These are phyloP conservation scores for Smallanthus sonchifolius DNA, from an alignment of 129 eudicot species.

Conservation along the genomic window DNA sequence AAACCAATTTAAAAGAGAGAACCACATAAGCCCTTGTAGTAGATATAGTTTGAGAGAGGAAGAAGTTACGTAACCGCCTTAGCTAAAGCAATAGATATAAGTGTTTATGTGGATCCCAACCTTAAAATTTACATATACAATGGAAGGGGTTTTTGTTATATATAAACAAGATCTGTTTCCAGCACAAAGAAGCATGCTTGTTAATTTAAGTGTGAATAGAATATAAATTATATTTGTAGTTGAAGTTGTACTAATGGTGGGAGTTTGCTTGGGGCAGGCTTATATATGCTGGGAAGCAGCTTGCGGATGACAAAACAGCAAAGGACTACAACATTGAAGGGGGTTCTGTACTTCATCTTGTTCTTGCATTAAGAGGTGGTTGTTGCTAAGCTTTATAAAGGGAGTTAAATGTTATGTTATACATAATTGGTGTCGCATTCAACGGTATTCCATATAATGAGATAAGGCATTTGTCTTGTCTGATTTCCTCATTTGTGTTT, in stretches of 20 bases:
- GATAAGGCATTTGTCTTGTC: not conserved
- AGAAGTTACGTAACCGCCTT: not conserved
- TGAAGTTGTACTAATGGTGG: not conserved
- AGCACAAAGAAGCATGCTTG: not conserved
- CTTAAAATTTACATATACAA: not conserved
- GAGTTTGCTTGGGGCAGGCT: conserved; percentile 38
- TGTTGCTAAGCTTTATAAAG: not conserved
- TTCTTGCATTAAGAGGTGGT: conserved; percentile 83
- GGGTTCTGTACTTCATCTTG: conserved; percentile 88
- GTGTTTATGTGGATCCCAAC: not conserved
- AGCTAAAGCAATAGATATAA: not conserved
- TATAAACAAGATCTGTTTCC: not conserved
- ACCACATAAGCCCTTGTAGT: not conserved
- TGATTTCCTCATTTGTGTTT: conserved; percentile 16
- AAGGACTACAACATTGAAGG: conserved; percentile 83
- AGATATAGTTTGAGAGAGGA: not conserved
- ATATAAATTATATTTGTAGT: not conserved
- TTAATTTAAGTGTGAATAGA: not conserved
- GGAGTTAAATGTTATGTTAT: not conserved
- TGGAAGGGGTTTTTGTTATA: not conserved
- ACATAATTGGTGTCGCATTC: conserved; percentile 18
- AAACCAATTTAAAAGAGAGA: not conserved
- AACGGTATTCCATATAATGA: not conserved
- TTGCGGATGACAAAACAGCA: conserved; percentile 84
- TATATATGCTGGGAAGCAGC: conserved; percentile 89